Base-by-base conservation (phyloP, 768 basidiomycete genomes). In the Tricholoma hemisulphureum region DNA sequence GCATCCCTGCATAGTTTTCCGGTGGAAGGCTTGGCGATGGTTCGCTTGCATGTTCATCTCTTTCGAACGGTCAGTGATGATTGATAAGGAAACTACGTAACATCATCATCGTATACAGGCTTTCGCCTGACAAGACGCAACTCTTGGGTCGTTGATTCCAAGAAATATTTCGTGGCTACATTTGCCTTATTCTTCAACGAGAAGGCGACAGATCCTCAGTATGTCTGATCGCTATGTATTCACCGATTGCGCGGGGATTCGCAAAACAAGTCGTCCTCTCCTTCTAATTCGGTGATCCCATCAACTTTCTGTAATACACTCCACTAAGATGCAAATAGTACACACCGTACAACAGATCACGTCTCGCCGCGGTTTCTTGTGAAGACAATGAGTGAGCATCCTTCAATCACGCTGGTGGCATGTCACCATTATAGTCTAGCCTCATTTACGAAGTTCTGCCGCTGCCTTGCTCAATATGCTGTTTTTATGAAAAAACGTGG, bases 231-330 rank as follows among this genome's bases (percentile, higher is more conserved):
- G n/a, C n/a, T n/a, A n/a, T n/a, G n/a, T n/a, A n/a, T n/a, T n/a
- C 23, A 34, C 51, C 63, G 13, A 60, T 26, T n/a, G n/a, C n/a
- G n/a, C n/a, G n/a, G n/a, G n/a, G 48, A 14, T 18, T 52, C 28
- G 51, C 6, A 53, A 43, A 24, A 26, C 6, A 34, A 85, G 83
- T 85, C 83, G 0, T 85, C 83, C n/a, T 84, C 84, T 32, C 83
- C 84, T 29, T 85, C 83, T 0, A 85, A 84, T 65, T 84, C 84
- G 58, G 83, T 83, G 58, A 66, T n/a, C n/a, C n/a, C n/a, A n/a
- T n/a, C n/a, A n/a, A 11, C 7, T 21, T 41, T 32, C 21, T n/a
- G n/a, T n/a, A n/a, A n/a, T n/a, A n/a, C n/a, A n/a, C n/a, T n/a
- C n/a, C n/a, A n/a, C n/a, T n/a, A n/a, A n/a, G n/a, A n/a, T n/a